Conservation (phyloP, 345 rosid species). For the Rhodomyrtus tomentosa region DNA sequence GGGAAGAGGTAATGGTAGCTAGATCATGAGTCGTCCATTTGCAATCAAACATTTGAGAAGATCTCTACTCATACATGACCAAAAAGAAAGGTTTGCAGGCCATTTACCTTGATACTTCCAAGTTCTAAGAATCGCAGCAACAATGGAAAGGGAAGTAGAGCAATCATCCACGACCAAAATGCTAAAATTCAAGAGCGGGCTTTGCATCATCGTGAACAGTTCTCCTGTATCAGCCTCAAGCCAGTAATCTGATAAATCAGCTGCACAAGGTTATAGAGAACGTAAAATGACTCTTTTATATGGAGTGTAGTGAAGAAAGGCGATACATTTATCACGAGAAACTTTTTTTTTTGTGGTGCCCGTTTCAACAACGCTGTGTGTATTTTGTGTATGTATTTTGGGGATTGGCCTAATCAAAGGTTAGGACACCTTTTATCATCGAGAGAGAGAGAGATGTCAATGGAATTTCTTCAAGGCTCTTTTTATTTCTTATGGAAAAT, state of each 20-base stretch:
- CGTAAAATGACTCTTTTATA: neutral
- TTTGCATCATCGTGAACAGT: neutral
- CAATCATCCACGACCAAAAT: constrained; percentile 65
- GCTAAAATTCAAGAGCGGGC: constrained; percentile 12
- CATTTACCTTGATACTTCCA: constrained; percentile 32
- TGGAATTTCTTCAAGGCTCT: too few relatives aligned
- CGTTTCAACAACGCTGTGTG: neutral
- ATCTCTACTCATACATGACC: neutral
- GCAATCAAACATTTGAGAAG: neutral
- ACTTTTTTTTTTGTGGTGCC: neutral
- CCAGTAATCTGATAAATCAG: neutral
- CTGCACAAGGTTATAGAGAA: neutral
- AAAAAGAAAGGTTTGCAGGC: neutral
- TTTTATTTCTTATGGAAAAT: too few relatives aligned
- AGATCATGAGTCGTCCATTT: neutral
- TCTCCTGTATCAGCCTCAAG: neutral
- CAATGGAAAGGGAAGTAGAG: constrained; percentile 23
- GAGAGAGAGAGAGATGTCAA: neutral
- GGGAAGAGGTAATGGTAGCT: neutral
- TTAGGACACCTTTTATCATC: neutral
- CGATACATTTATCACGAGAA: neutral
- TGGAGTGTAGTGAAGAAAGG: neutral
- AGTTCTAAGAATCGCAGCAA: constrained; percentile 32
- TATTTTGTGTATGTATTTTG: neutral
- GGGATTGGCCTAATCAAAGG: neutral